phyloP scores from a whole-genome alignment of 2,329 filamentous ascomycete genomes.

The Aspergillus texensis region DNA sequence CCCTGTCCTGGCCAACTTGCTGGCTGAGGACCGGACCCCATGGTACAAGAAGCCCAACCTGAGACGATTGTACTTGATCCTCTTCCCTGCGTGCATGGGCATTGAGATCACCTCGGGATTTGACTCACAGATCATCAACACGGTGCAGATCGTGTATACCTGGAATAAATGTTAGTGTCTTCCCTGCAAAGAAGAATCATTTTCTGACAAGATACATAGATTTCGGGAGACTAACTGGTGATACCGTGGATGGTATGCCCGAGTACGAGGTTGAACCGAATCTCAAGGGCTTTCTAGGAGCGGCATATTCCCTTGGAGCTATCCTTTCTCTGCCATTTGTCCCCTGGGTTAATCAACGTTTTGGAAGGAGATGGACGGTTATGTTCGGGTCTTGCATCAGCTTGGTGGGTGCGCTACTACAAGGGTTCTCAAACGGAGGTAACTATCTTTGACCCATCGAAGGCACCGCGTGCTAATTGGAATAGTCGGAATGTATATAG shows the following conservation, averaged over 20 bases:
- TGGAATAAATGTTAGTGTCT: conserved; percentile 41
- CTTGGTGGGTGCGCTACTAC: conserved; percentile 59
- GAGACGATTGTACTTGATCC: conserved; percentile 57
- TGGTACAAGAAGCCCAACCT: conserved; percentile 66
- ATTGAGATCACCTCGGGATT: conserved; percentile 66
- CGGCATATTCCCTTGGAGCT: conserved; percentile 63
- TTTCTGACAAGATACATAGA: conserved; percentile 18
- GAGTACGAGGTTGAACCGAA: conserved; percentile 24
- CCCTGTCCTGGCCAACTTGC: conserved; percentile 24
- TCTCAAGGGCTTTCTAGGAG: conserved; percentile 56
- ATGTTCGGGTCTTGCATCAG: conserved; percentile 58
- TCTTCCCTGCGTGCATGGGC: conserved; percentile 64
- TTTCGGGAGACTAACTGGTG: conserved; percentile 27
- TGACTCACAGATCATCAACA: conserved; percentile 56
- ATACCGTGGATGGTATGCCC: conserved; percentile 18
- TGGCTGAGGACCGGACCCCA: conserved; percentile 41
- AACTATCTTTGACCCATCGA: conserved; percentile 17
- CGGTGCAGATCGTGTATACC: conserved; percentile 42
- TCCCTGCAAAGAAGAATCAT: background rate
- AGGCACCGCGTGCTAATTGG: conserved; percentile 1
- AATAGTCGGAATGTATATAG: conserved; percentile 61
- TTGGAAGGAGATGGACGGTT: conserved; percentile 61
- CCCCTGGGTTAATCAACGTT: conserved; percentile 56
- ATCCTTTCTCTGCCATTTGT: conserved; percentile 62
- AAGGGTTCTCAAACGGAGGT: conserved; percentile 56